Evolutionary conservation across 2,329 filamentous ascomycete species (phyloP), one percentile per base, ranked within the genome.

Genomic region (Aureobasidium sp.): DNA sequence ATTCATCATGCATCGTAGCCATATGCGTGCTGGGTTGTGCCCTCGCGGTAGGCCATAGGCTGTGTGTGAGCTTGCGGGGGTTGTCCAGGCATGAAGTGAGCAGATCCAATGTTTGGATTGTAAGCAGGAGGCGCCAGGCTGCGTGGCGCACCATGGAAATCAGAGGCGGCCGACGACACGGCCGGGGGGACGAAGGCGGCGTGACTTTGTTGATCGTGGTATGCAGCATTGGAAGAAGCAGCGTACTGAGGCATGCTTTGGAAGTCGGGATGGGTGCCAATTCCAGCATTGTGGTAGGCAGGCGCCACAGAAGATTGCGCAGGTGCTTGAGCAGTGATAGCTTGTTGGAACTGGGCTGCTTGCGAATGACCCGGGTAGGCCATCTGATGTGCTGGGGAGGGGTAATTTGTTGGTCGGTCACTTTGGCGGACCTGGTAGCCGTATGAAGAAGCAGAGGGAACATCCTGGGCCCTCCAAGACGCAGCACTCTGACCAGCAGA

Each of bases 1-100:
- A 5, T 41, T 42, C 36, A 42, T 53, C 44, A 61, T 2, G 48
- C 49, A 36, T 61, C 59, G 25, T 61, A 61, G 5, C 59, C 34
- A 27, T 61, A 61, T 8, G 39, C 10, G 13, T 61, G 59, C n/a
- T 54, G 59, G 6, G 21, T 7, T 5, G 29, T 21, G 47, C 48
- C 48, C 30, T 61, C 59, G 13, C 59, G 59, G 41, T 54, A 61
- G 7, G 5, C 47, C 59, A 61, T 53, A 16, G 37, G 48, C 30
- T 47, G 39, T 25, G 27, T 48, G 21, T 21, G 21, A 21, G 30
- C 41, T 42, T 1, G 13, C 2, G 21, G 21, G 2, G 39, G 42
- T 42, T 61, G 59, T 25, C 48, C 42, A 27, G 49, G 30, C 49
- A 61, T 61, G 25, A 61, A 61, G n/a, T 61, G 59, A 39, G 41